A percentile compares a stretch with the other conserved stretches of the same genome.
phyloP scores from a whole-genome alignment of 768 basidiomycete species.

The Leccinum variicolor region DNA sequence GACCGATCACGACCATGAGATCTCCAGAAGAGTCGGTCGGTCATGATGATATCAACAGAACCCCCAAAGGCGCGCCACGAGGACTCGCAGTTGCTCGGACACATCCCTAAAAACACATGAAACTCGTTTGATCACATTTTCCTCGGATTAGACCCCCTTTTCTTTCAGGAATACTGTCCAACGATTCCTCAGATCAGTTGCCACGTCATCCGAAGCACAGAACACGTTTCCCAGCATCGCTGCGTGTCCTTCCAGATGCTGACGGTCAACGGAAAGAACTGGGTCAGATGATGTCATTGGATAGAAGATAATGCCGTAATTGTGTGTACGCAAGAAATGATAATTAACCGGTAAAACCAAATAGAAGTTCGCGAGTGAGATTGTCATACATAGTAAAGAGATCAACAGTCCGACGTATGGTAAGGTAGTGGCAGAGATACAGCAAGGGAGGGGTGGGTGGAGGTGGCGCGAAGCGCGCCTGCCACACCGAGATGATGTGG shows the following conservation, averaged over 20 bases:
- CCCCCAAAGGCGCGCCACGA: not conserved
- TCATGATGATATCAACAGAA: not conserved
- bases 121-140: not conserved
- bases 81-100: not conserved
- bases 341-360: conserved; percentile 16
- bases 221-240: not conserved
- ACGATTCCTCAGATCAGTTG: not conserved
- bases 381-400: conserved; percentile 16
- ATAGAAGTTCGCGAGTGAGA: conserved; percentile 2
- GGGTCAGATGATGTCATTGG: conserved; percentile 1
- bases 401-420: conserved; percentile 5
- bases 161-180: not conserved
- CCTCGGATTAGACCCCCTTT: not conserved
- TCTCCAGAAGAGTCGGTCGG: not conserved
- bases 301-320: conserved; percentile 5
- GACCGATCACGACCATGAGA: not conserved
- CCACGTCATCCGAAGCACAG: not conserved
- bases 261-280: not conserved
- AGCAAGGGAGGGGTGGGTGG: not conserved
- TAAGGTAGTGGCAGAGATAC: not conserved
- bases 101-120: not conserved
- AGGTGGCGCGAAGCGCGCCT: not conserved
- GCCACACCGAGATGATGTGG: not conserved
- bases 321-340: conserved; percentile 16
- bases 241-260: not conserved